These are phyloP conservation scores for Yarrowia sp. DNA, from an alignment of 805 yeast species.

Conservation along the genomic window DNA sequence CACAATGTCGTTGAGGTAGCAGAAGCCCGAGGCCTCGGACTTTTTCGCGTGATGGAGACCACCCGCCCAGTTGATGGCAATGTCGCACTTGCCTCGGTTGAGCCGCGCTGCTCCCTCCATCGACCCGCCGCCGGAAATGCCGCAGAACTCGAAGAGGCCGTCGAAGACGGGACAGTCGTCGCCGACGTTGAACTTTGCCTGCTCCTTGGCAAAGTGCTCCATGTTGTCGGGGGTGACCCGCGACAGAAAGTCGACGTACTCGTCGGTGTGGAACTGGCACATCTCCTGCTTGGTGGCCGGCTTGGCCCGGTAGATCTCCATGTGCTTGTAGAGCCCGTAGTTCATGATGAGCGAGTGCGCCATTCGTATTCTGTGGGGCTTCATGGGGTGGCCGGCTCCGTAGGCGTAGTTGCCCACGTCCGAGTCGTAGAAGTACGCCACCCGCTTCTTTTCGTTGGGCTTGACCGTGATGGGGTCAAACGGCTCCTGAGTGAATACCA, in stretches of 20 bases:
- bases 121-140: conserved; percentile 89
- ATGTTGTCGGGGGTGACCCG: conserved; percentile 90
- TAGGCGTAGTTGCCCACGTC: conserved; percentile 98
- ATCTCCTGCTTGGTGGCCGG: conserved; percentile 98
- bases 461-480: conserved; percentile 27
- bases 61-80: conserved; percentile 95
- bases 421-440: conserved; percentile 38
- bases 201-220: conserved; percentile 82
- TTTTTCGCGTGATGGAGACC: conserved; percentile 97
- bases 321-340: conserved; percentile 91
- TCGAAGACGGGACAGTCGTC: conserved; percentile 96
- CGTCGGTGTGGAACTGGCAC: conserved; percentile 98
- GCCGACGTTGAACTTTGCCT: conserved; percentile 89
- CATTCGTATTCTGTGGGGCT: conserved; percentile 98
- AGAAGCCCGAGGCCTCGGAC: conserved; percentile 90
- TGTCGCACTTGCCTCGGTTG: conserved; percentile 82
- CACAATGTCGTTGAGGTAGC: conserved; percentile 93
- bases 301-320: conserved; percentile 96
- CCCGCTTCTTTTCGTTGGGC: conserved; percentile 27
- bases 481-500: conserved; percentile 27
- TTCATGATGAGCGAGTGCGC: conserved; percentile 96
- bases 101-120: conserved; percentile 81
- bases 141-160: conserved; percentile 87
- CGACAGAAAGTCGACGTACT: conserved; percentile 87
- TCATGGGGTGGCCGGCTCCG: conserved; percentile 99